phyloP scores from a whole-genome alignment of 208 protist genomes.

The Acanthamoeba lenticulata region DNA sequence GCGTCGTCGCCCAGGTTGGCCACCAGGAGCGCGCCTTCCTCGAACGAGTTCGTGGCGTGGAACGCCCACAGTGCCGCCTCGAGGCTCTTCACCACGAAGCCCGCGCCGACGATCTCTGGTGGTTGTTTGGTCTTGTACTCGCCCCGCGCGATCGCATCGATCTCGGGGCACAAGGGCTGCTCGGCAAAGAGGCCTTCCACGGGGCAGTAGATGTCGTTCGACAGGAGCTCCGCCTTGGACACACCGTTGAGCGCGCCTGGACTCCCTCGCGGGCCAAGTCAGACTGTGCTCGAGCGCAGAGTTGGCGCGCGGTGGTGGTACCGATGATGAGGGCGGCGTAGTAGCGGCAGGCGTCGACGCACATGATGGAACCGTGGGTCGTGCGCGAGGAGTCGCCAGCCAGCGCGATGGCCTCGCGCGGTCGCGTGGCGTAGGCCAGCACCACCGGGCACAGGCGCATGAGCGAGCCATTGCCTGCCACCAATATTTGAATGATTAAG shows the following conservation, averaged over 20 bases:
- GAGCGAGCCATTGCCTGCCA: slow-evolving; percentile 45
- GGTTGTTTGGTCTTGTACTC: slow-evolving; percentile 56
- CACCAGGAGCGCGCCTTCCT: background rate
- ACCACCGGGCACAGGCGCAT: slow-evolving; percentile 37
- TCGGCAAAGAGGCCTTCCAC: background rate
- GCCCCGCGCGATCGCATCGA: background rate
- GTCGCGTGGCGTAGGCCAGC: background rate
- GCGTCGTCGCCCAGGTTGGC: slow-evolving; percentile 63
- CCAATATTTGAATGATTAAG: no score
- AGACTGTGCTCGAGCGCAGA: no score
- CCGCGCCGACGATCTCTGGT: background rate
- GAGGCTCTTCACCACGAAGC: background rate
- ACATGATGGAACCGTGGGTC: background rate
- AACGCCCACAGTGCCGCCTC: slow-evolving; percentile 62
- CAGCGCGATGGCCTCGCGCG: background rate
- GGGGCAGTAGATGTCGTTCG: background rate
- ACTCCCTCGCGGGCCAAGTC: no score
- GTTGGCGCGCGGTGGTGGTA: no score
- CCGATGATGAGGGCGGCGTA: slow-evolving; percentile 37
- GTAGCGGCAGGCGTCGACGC: slow-evolving; percentile 58
- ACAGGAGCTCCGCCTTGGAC: slow-evolving; percentile 43
- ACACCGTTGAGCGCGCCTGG: slow-evolving; percentile 12
- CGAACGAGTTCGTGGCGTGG: background rate
- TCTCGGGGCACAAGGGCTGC: background rate
- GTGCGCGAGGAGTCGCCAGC: slow-evolving; percentile 38